These are phyloP conservation scores for Rosellinia necatrix DNA, from an alignment of 2,329 filamentous ascomycete genomes.

Conservation along the genomic window DNA sequence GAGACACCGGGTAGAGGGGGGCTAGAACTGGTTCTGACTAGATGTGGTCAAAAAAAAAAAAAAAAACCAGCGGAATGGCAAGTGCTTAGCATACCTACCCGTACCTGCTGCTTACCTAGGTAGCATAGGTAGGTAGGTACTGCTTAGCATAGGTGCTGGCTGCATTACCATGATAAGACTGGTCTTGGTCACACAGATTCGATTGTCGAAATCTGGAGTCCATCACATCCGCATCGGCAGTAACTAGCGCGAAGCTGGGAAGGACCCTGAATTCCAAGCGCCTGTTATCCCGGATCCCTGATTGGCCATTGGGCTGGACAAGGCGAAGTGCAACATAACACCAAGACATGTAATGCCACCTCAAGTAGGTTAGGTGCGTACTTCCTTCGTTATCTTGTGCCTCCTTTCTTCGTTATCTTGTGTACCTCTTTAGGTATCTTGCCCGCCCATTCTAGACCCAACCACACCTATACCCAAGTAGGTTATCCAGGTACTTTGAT, in stretches of 20 bases:
- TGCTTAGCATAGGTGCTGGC: too few relatives aligned
- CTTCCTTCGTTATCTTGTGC: too few relatives aligned
- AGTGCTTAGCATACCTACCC: too few relatives aligned
- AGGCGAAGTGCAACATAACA: not conserved
- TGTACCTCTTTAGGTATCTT: too few relatives aligned
- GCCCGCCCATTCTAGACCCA: too few relatives aligned
- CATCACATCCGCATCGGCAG: conserved; percentile 10
- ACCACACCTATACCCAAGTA: too few relatives aligned
- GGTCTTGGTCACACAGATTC: conserved; percentile 7
- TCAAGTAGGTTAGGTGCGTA: too few relatives aligned
- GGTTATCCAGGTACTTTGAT: too few relatives aligned
- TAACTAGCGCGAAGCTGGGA: conserved; percentile 17
- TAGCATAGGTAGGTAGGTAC: too few relatives aligned
- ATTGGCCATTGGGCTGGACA: conserved; percentile 13
- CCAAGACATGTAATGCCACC: not conserved
- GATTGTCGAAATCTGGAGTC: conserved; percentile 14
- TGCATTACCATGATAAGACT: conserved; percentile 23
- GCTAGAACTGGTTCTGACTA: conserved; percentile 6
- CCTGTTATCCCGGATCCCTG: conserved; percentile 13
- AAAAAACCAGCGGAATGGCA: not conserved
- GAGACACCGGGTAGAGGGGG: not conserved
- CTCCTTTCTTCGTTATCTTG: too few relatives aligned
- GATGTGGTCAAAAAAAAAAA: conserved; percentile 14
- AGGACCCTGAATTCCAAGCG: conserved; percentile 10
- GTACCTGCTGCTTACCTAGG: too few relatives aligned